Percentiles rank a stretch among this genome's conserved stretches.
These are phyloP conservation scores for Raphanus raphanistrum DNA, from an alignment of 345 rosid genomes.

Conservation along the genomic window DNA sequence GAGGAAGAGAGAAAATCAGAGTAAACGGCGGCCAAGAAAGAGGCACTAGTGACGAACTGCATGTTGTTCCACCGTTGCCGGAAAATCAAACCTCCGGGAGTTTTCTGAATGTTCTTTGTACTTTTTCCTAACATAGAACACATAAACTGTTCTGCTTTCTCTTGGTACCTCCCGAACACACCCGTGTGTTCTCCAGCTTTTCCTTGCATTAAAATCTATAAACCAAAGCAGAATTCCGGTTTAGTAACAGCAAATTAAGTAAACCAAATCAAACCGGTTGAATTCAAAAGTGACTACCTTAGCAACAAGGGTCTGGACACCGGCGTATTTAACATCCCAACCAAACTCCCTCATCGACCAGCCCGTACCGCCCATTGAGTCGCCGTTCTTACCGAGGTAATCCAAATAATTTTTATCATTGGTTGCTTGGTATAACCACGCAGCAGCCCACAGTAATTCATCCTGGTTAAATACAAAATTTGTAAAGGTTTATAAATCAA, in stretches of 20 bases:
- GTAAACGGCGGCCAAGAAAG: constrained; percentile 70
- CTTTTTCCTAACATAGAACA: constrained; percentile 83
- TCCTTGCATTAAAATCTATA: constrained; percentile 86
- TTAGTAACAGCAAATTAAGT: constrained; percentile 4
- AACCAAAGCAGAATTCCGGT: background rate
- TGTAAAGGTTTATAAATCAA: background rate
- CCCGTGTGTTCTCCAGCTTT: constrained; percentile 56
- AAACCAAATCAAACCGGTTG: background rate
- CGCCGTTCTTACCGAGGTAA: constrained; percentile 84
- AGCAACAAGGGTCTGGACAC: constrained; percentile 87
- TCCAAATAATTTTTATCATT: constrained; percentile 62
- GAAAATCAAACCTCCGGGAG: constrained; percentile 90
- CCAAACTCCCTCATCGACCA: constrained; percentile 87
- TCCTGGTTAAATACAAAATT: constrained; percentile 49
- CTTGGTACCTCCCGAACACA: constrained; percentile 67
- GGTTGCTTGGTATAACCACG: constrained; percentile 84
- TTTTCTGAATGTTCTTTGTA: constrained; percentile 55
- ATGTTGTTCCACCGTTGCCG: constrained; percentile 91
- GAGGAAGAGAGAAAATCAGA: constrained; percentile 74
- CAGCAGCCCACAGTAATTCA: constrained; percentile 91
- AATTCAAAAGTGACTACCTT: constrained; percentile 49
- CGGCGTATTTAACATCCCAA: constrained; percentile 93
- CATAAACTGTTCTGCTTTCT: constrained; percentile 84
- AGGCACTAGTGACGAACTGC: constrained; percentile 86
- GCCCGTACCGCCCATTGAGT: constrained; percentile 79